Evolutionary conservation across 768 basidiomycete species (phyloP), one percentile per base, ranked within the genome.

Genomic region (Neoboletus brunneissimus): DNA sequence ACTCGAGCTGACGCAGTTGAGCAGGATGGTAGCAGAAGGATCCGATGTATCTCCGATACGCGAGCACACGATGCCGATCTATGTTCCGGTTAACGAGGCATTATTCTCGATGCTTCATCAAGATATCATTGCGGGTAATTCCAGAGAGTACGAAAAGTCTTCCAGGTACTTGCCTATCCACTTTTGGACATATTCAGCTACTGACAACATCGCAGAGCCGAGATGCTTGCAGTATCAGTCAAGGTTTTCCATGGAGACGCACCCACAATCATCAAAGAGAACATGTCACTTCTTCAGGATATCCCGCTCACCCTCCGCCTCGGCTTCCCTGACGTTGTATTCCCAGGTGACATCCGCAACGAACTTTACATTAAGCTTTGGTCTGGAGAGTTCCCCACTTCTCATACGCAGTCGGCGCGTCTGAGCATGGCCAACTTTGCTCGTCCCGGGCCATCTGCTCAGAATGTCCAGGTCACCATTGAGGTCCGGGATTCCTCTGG

Each of bases 291-390:
- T 18, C 77, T 98, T 23, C 86, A 88, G 56, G 91, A 89, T 61
- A 82, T 85, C 10, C 89, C 95, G 0, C 81, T 87, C 45, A 94
- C 94, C 2, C 75, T 88, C 13, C 89, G 93, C 4, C 84, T 98
- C 34, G 94, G 94, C 31, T 98, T 98, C 68, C 91, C 96, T 0
- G 96, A 98, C 62, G 94, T 97, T 8, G 94, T 96, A 10, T 94
- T 94, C 67, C 95, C 95, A 4, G 91, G 90, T 8, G 89, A 91
- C 58, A 74, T 84, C n/a, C 86, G 96, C 16, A 98, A 98, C 65
- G 96, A 98, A 61, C 79, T 98, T 13, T 98, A 98, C 72, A 82
- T 98, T 76, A 97, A 97, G 71, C 81, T 98, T 0, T 98, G 94
- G 94, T 88, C 86, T 53, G 96, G 92, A 38, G 89, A 94, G 59